Evolutionary conservation across 768 basidiomycete species (phyloP).

Genomic region (Dioszegia hungarica): DNA sequence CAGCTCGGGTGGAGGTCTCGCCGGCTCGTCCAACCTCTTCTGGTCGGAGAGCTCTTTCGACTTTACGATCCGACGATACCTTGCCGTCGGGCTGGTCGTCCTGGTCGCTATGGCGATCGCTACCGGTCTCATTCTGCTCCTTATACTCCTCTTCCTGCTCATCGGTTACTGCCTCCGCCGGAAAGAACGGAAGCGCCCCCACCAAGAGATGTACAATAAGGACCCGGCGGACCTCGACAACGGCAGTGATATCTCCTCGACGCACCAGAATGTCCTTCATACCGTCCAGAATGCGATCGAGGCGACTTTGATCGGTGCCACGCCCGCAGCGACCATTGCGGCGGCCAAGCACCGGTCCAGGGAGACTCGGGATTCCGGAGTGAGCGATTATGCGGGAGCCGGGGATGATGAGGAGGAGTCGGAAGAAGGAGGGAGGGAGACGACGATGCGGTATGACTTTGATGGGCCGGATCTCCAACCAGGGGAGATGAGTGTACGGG

Average conservation of each 20-base stretch:
- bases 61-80: conserved; percentile 66
- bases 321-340: conserved; percentile 17
- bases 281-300: conserved; percentile 34
- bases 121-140: conserved; percentile 63
- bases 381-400: not conserved
- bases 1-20: conserved; percentile 62
- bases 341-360: conserved; percentile 11
- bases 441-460: conserved; percentile 47
- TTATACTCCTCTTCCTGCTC: conserved; percentile 44
- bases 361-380: not conserved
- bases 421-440: conserved; percentile 42
- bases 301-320: conserved; percentile 21
- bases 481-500: conserved; percentile 46
- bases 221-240: conserved; percentile 12
- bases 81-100: conserved; percentile 89
- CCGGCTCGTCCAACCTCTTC: conserved; percentile 72
- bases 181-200: conserved; percentile 18
- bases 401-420: conserved; percentile 27
- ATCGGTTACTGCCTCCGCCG: conserved; percentile 33
- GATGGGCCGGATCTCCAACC: conserved; percentile 43
- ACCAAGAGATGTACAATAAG: conserved; percentile 23
- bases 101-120: conserved; percentile 95
- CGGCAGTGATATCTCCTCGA: conserved; percentile 26
- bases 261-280: conserved; percentile 38
- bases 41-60: conserved; percentile 49